Conservation (phyloP, 768 basidiomycete genomes). For the Rhodotorula babjevae region DNA sequence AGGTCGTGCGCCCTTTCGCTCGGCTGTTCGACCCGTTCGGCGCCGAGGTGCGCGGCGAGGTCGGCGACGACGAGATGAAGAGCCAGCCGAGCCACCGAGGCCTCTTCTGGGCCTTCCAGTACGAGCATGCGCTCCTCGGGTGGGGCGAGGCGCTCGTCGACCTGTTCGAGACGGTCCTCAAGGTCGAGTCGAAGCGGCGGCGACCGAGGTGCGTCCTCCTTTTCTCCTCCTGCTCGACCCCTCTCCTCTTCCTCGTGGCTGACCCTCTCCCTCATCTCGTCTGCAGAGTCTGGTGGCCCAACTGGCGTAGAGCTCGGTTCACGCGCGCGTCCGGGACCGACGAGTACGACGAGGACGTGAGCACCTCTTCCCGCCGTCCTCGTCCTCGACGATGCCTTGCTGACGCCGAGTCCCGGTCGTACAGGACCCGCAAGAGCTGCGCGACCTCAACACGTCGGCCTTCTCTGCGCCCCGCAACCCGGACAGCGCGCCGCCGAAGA, state of each 20-base stretch:
- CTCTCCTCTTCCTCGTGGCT: neutral
- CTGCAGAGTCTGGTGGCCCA: slow-evolving; percentile 29
- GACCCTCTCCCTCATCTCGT: neutral
- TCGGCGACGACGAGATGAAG: neutral
- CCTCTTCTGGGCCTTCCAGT: slow-evolving; percentile 31
- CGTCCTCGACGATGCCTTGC: too few species aligned
- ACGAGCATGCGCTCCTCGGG: slow-evolving; percentile 20
- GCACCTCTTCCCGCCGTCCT: neutral
- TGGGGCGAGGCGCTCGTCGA: slow-evolving; percentile 33
- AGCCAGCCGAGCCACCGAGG: slow-evolving; percentile 29
- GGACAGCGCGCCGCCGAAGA: slow-evolving; percentile 26
- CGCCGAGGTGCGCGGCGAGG: neutral
- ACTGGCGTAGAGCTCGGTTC: slow-evolving; percentile 17
- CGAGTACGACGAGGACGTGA: slow-evolving; percentile 27
- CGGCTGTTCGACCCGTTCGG: slow-evolving; percentile 35
- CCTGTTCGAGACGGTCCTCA: slow-evolving; percentile 12
- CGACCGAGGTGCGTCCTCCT: slow-evolving; percentile 10
- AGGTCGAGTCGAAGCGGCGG: slow-evolving; percentile 27
- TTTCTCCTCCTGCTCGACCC: neutral
- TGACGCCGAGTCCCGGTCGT: neutral
- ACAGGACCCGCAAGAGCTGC: slow-evolving; percentile 24
- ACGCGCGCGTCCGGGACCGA: neutral
- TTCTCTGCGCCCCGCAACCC: slow-evolving; percentile 30
- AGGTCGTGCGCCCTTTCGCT: slow-evolving; percentile 30
- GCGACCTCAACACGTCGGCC: slow-evolving; percentile 11